Conservation (phyloP, 495 filamentous ascomycete species). For the Tuber indicum region DNA sequence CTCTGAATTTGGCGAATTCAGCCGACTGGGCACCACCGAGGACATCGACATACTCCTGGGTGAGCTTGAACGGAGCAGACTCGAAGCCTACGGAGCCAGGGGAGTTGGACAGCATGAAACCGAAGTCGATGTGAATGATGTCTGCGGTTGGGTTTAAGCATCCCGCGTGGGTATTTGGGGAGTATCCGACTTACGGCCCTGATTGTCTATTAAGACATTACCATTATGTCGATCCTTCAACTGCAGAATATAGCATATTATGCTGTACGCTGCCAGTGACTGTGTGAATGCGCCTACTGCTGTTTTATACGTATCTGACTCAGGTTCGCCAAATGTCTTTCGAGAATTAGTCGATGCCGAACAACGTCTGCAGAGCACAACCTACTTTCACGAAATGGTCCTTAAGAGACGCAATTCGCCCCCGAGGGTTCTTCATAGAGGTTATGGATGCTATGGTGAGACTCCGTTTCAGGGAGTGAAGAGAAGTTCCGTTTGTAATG, state of each 20-base stretch:
- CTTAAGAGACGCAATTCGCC: constrained; percentile 63
- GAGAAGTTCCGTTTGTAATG: constrained; percentile 69
- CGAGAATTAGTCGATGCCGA: constrained; percentile 15
- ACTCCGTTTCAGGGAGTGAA: constrained; percentile 69
- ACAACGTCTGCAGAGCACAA: constrained; percentile 1
- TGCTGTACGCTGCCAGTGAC: constrained; percentile 66
- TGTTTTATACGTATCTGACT: constrained; percentile 55
- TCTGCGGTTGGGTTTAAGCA: constrained; percentile 39
- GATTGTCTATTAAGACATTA: constrained; percentile 70
- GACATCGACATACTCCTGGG: constrained; percentile 70
- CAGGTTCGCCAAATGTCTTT: constrained; percentile 57
- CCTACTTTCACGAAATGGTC: constrained; percentile 63
- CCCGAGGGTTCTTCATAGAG: constrained; percentile 57
- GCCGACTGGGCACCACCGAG: constrained; percentile 58
- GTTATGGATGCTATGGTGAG: constrained; percentile 62
- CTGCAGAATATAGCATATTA: constrained; percentile 68
- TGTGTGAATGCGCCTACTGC: constrained; percentile 65
- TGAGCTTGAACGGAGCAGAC: constrained; percentile 72
- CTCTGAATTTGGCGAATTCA: constrained; percentile 61
- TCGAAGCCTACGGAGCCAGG: constrained; percentile 71
- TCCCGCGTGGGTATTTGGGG: neutral
- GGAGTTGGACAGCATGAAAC: constrained; percentile 75
- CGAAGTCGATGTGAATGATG: constrained; percentile 76
- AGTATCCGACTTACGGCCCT: constrained; percentile 48
- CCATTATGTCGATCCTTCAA: constrained; percentile 77